Conservation (phyloP, 2,329 filamentous ascomycete species). For the Aspergillus eucalypticola region DNA sequence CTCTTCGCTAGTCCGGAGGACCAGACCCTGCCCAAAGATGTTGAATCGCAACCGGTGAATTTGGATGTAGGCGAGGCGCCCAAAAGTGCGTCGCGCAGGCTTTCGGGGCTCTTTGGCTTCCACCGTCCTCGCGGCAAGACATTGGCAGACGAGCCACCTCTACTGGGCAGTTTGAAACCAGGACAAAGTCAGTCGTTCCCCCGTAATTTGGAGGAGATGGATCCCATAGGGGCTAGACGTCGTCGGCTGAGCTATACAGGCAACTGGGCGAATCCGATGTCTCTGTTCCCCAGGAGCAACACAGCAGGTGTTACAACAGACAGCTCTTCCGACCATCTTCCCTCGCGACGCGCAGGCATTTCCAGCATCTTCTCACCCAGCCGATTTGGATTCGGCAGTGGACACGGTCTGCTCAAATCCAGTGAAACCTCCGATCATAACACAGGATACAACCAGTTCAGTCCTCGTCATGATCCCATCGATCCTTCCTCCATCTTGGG, state of each 20-base stretch:
- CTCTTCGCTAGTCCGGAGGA: constrained; percentile 51
- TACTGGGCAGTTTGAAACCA: constrained; percentile 59
- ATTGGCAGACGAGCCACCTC: constrained; percentile 58
- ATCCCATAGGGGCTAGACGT: constrained; percentile 51
- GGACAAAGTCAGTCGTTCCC: constrained; percentile 66
- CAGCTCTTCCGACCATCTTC: constrained; percentile 43
- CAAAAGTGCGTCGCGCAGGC: constrained; percentile 53
- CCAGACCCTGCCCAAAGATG: constrained; percentile 34
- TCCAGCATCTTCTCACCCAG: constrained; percentile 47
- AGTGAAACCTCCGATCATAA: constrained; percentile 37
- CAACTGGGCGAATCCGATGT: constrained; percentile 55
- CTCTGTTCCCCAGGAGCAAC: constrained; percentile 48
- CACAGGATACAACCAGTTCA: constrained; percentile 50
- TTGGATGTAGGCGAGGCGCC: constrained; percentile 35
- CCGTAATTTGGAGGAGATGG: constrained; percentile 53
- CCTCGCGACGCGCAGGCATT: constrained; percentile 43
- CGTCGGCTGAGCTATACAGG: constrained; percentile 60
- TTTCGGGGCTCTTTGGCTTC: constrained; percentile 59
- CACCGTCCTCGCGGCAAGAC: constrained; percentile 64
- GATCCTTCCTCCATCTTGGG: constrained; percentile 48
- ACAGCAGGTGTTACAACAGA: constrained; percentile 45
- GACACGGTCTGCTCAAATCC: constrained; percentile 30
- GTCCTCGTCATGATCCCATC: constrained; percentile 48
- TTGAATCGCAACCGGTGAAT: constrained; percentile 35
- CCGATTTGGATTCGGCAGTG: constrained; percentile 39